Base-by-base conservation (phyloP, 306 rosid species). In the Aeschynomene evenia region DNA sequence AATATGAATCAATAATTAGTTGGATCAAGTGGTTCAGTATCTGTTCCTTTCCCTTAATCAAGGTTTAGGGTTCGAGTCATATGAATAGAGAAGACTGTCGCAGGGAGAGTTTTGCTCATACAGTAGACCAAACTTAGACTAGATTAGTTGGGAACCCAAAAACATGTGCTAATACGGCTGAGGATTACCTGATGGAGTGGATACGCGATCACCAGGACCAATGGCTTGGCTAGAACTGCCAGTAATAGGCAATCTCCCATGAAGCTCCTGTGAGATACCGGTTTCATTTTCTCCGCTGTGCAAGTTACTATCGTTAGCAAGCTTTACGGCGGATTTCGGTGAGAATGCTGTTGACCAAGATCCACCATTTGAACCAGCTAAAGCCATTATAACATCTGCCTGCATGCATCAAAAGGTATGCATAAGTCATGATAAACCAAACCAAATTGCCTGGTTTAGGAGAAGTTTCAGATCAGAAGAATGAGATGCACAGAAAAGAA, bases 331-430 rank as follows among this genome's bases (percentile, higher is more conserved):
- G 54, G 95, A 78, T 77, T 94, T 94, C 50, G 86, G 87, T 0
- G 91, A 89, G 77, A 79, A 85, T 54, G 87, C 85, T 24, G 99
- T 87, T 55, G 99, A 94, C 97, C 99, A 94, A 57, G 97, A 94
- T 54, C 95, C 99, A 49, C 99, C 99, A 36, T 88, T 94, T 76
- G 99, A 94, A 54, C 97, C 97, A 18, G 99, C 99, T 51, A 94
- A 84, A 75, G 96, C 87, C 97, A 94, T 91, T 88, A 94, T 94
- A 65, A 94, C 84, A 58, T 94, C 97, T 61, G 96, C 97, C 99
- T 94, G 95, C 70, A 77, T 72, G 48, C 36, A 6, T 65, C 69
- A 70, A 42, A 55, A 40, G 70, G 15, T 58, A 77, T 46, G 59
- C 40, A 59, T 52, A 65, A 42, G 23, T 60, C 66, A 68, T 53